Evolutionary conservation across 495 filamentous ascomycete species (phyloP).

Genomic region (Aspergillus coremiiformis): DNA sequence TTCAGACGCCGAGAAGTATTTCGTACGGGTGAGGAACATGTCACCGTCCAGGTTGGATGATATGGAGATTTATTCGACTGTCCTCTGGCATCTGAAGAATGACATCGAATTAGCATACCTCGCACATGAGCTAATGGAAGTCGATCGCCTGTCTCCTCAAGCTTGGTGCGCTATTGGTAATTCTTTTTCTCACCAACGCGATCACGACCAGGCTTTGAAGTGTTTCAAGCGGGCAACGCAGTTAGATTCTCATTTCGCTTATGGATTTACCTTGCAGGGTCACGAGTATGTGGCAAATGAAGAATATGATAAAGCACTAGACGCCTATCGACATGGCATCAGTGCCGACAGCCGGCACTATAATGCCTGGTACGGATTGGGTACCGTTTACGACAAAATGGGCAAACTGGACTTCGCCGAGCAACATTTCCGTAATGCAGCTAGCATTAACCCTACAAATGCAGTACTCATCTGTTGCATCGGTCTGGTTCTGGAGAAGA

Average conservation of each 20-base stretch:
- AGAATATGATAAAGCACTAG: slow-evolving; percentile 89
- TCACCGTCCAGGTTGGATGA: slow-evolving; percentile 76
- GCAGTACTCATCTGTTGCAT: slow-evolving; percentile 85
- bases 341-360: slow-evolving; percentile 83
- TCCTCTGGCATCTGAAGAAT: slow-evolving; percentile 92
- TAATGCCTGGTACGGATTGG: slow-evolving; percentile 95
- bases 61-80: slow-evolving; percentile 96
- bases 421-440: slow-evolving; percentile 80
- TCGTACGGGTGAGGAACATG: slow-evolving; percentile 63
- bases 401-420: slow-evolving; percentile 88
- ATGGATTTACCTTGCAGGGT: slow-evolving; percentile 90
- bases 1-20: slow-evolving; percentile 75
- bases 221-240: slow-evolving; percentile 95
- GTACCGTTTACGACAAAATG: slow-evolving; percentile 86
- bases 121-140: slow-evolving; percentile 79
- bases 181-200: slow-evolving; percentile 86
- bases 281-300: slow-evolving; percentile 96
- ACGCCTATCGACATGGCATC: slow-evolving; percentile 75
- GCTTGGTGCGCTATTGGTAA: slow-evolving; percentile 96
- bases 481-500: slow-evolving; percentile 79
- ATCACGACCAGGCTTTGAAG: slow-evolving; percentile 88
- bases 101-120: slow-evolving; percentile 88
- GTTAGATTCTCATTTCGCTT: slow-evolving; percentile 83
- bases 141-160: slow-evolving; percentile 80
- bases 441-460: slow-evolving; percentile 83